phyloP scores from a whole-genome alignment of 345 rosid genomes.

The Leavenworthia alabamica region DNA sequence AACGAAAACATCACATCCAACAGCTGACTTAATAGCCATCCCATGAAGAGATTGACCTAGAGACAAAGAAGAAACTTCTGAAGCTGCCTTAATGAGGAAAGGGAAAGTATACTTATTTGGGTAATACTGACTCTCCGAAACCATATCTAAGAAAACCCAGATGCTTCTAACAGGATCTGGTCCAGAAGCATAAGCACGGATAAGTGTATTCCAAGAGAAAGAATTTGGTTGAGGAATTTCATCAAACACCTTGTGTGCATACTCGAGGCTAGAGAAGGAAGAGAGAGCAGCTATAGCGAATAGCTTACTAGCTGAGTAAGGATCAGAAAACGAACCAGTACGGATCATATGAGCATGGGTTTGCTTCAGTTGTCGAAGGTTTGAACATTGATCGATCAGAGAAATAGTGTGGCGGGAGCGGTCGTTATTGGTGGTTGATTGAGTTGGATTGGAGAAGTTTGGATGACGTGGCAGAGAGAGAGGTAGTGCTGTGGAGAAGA shows the following conservation, averaged over 20 bases:
- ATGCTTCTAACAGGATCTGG: conserved; percentile 46
- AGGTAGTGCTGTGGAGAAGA: conserved; percentile 21
- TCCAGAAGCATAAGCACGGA: conserved; percentile 59
- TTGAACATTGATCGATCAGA: conserved; percentile 39
- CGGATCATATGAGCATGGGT: conserved; percentile 63
- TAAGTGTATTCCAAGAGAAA: conserved; percentile 61
- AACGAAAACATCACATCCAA: conserved; percentile 43
- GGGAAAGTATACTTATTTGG: conserved; percentile 70
- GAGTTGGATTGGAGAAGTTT: conserved; percentile 12
- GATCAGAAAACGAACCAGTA: conserved; percentile 26
- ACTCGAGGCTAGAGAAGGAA: conserved; percentile 46
- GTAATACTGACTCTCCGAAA: conserved; percentile 30
- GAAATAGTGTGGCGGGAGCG: conserved; percentile 27
- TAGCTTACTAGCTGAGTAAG: conserved; percentile 51
- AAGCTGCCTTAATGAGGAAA: conserved; percentile 55
- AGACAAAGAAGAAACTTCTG: conserved; percentile 30
- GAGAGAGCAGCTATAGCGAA: conserved; percentile 35
- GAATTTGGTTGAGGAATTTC: conserved; percentile 63
- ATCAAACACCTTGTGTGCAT: conserved; percentile 65
- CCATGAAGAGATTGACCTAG: conserved; percentile 55
- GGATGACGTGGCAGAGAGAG: conserved; percentile 39
- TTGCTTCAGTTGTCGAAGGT: conserved; percentile 40
- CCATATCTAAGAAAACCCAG: conserved; percentile 42
- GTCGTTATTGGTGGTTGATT: conserved; percentile 32
- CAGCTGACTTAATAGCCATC: conserved; percentile 43